Conservation (phyloP, 202 grass and related monocot species). For the Digitaria exilis region DNA sequence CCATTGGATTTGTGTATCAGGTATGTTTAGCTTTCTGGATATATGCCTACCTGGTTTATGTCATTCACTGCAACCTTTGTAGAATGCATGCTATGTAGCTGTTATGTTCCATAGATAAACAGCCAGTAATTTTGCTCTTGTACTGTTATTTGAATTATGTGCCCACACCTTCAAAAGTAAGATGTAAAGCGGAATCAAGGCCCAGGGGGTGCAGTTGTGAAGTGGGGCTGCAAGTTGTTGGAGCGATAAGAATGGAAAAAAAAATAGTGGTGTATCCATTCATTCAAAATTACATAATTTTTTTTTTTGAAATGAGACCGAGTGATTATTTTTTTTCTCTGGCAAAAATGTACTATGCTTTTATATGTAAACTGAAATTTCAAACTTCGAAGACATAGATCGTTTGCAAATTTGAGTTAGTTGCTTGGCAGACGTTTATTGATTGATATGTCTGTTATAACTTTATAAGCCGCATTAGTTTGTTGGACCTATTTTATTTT, state of each 20-base stretch:
- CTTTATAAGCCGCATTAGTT: slow-evolving; percentile 20
- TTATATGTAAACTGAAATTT: neutral
- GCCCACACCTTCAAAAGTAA: slow-evolving; percentile 1
- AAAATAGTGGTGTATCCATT: neutral
- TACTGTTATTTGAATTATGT: neutral
- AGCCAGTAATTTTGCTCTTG: slow-evolving; percentile 13
- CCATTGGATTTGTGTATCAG: slow-evolving; percentile 96
- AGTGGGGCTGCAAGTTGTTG: slow-evolving; percentile 1
- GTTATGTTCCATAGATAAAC: slow-evolving; percentile 1
- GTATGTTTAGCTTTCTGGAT: slow-evolving; percentile 50
- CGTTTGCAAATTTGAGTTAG: slow-evolving; percentile 1
- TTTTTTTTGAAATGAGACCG: neutral
- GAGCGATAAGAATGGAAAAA: neutral
- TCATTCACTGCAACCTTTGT: neutral
- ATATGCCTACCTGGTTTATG: neutral
- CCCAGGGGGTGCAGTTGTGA: slow-evolving; percentile 1
- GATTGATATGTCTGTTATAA: slow-evolving; percentile 8
- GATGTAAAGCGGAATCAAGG: slow-evolving; percentile 2
- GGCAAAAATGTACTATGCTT: neutral
- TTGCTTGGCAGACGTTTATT: neutral
- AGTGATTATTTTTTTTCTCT: neutral
- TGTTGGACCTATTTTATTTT: neutral
- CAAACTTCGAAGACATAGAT: neutral
- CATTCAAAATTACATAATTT: neutral
- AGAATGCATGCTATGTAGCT: neutral